Evolutionary conservation across 306 rosid genomes (phyloP).

Genomic region (Hippophae rhamnoides): DNA sequence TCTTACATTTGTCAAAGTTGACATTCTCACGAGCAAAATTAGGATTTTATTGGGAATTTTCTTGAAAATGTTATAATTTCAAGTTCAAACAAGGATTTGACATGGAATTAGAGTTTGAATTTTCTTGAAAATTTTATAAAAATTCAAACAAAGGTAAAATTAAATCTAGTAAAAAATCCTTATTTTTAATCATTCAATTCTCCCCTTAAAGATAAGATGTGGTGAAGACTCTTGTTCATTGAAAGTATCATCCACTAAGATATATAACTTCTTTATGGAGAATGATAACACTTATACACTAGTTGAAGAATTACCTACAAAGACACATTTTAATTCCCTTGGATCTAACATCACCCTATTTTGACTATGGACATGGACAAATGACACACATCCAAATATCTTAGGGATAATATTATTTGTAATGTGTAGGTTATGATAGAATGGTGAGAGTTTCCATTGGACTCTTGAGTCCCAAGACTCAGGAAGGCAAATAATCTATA

Average conservation of each 20-base stretch:
- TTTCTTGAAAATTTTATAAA: too few relatives aligned
- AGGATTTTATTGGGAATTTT: not conserved
- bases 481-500: too few relatives aligned
- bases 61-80: too few relatives aligned
- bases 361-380: too few relatives aligned
- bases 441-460: too few relatives aligned
- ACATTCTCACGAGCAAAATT: not conserved
- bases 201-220: not conserved
- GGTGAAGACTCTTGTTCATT: not conserved
- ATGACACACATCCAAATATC: too few relatives aligned
- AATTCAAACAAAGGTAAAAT: too few relatives aligned
- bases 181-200: not conserved
- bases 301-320: not conserved
- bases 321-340: not conserved
- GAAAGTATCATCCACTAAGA: not conserved
- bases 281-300: not conserved
- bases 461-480: too few relatives aligned
- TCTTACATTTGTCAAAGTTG: not conserved
- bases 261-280: not conserved
- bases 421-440: too few relatives aligned
- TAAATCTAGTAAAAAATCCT: not conserved
- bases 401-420: too few relatives aligned
- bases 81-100: too few relatives aligned
- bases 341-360: not conserved
- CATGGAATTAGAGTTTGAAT: too few relatives aligned